A percentile compares a stretch with the other conserved stretches of the same genome.
phyloP scores from a whole-genome alignment of 805 yeast species.

The Candida schatavii region DNA sequence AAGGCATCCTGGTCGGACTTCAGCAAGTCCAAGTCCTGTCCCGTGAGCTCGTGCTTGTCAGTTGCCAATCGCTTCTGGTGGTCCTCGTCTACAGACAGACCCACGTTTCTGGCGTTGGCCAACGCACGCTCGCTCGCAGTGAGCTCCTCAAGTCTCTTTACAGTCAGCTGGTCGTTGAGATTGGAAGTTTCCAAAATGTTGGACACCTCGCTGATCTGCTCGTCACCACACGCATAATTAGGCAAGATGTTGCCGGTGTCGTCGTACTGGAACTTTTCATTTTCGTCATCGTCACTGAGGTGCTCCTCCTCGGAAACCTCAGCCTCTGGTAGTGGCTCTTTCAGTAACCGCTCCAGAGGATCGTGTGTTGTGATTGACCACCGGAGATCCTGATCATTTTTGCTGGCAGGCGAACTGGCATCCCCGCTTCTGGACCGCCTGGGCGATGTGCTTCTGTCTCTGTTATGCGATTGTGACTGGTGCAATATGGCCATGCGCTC shows the following conservation, averaged over 20 bases:
- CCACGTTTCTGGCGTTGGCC: constrained; percentile 51
- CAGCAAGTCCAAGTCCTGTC: constrained; percentile 41
- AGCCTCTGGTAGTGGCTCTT: constrained; percentile 10
- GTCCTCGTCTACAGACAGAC: constrained; percentile 32
- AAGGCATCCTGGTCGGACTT: constrained; percentile 46
- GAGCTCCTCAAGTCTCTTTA: constrained; percentile 52
- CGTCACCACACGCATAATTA: constrained; percentile 49
- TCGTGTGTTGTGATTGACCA: constrained; percentile 73
- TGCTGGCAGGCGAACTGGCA: constrained; percentile 35
- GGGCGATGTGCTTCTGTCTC: constrained; percentile 40
- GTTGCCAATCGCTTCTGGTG: constrained; percentile 29
- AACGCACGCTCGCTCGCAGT: constrained; percentile 59
- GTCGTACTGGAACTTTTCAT: constrained; percentile 54
- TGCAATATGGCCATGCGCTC: constrained; percentile 40
- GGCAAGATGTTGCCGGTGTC: constrained; percentile 61
- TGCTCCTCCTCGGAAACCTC: constrained; percentile 59
- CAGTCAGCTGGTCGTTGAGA: constrained; percentile 43
- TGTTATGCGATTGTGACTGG: constrained; percentile 24
- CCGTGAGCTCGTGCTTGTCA: constrained; percentile 40
- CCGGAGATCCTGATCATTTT: constrained; percentile 44
- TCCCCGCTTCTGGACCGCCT: constrained; percentile 19
- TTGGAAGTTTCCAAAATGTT: constrained; percentile 37
- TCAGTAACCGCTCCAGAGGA: constrained; percentile 63
- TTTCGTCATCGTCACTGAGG: constrained; percentile 57
- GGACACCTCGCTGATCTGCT: constrained; percentile 37